Evolutionary conservation across 1,139 yeast genomes (phyloP), one percentile per base, ranked within the genome.

Genomic region (Kodamaea plutei): DNA sequence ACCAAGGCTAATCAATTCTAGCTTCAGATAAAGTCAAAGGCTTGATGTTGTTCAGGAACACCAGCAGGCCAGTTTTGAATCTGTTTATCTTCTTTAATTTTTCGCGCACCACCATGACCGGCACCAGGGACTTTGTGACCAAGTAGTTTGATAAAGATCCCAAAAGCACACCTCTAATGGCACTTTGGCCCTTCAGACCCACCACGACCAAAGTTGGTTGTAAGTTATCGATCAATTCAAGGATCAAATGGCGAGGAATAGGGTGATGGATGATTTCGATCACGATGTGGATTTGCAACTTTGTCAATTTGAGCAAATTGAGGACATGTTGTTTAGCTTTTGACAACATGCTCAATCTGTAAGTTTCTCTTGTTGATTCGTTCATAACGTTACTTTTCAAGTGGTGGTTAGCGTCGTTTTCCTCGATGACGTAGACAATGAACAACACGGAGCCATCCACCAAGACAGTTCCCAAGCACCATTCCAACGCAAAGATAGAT

Each of bases 81-180:
- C 84, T 71, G 42, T 79, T 75, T 39, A 83, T 69, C 62, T 84
- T 80, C 59, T 83, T 83, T 50, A 85, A 69, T 52, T 84, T 85
- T 51, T 82, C 81, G 39, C 95, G 72, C 12, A 91, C 93, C 29
- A 89, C 95, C 82, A 89, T 79, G 15, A 88, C 93, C 0, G 97
- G 96, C 9, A 85, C 89, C 15, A 84, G 69, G 49, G 85, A 75
- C 50, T 80, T 77, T 10, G 87, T 79, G 8, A 84, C 85, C 45
- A 84, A 65, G 52, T 84, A 84, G 47, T 83, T 84, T 4, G 85
- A 76, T 40, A 84, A 69, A 3, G 85, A 78, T 3, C 91, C 91
- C 38, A 83, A 69, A 37, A 83, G 64, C 8, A 83, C 88, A 8
- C 93, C 91, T 50, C 79, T 80, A 28, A 83, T 62, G 2, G 89